Evolutionary conservation across 2,329 filamentous ascomycete species (phyloP), one percentile per base, ranked within the genome.

Genomic region (Cytospora schulzeri): DNA sequence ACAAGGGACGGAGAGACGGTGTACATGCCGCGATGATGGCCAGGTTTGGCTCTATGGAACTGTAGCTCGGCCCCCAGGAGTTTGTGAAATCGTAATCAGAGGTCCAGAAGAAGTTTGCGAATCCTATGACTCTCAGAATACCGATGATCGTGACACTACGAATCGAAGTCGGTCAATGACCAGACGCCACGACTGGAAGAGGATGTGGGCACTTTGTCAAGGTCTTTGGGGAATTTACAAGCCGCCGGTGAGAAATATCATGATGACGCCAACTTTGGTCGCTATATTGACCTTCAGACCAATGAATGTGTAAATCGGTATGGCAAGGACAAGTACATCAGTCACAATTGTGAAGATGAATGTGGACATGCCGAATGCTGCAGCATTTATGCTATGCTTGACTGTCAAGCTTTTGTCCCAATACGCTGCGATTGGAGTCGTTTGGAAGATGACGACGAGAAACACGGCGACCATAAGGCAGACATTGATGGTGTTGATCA

Each of bases 231-330:
- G 8, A 2, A 53, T 50, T 41, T 1, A 60, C 58, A 60, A 19
- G 8, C 48, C 58, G 17, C 58, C 48, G 12, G 50, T 35, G 48
- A 60, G 38, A 50, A 60, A 60, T 12, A 60, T 29, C 48, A 60
- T 22, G 6, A 53, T 24, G 0, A 60, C 31, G 0, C 58, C 58
- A 17, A 52, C 4, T 2, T 15, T 31, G 7, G 50, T 60, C 6
- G 48, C 19, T 2, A 22, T 8, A 1, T 35, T 51, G 0, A 53
- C 22, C 12, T 60, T 26, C 0, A 35, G 28, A 9, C 33, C 26
- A 0, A 60, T 29, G 19, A 60, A 60, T 1, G 35, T 14, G 24
- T 51, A 53, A 1, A 60, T 29, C 0, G 58, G 58, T 1, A 60
- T 28, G 19, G 50, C 12, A 11, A 60, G 14, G 11, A 60, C 58